Evolutionary conservation across 1,284 basidiomycete species (phyloP).

Genomic region (Stygiomarasmius scandens): DNA sequence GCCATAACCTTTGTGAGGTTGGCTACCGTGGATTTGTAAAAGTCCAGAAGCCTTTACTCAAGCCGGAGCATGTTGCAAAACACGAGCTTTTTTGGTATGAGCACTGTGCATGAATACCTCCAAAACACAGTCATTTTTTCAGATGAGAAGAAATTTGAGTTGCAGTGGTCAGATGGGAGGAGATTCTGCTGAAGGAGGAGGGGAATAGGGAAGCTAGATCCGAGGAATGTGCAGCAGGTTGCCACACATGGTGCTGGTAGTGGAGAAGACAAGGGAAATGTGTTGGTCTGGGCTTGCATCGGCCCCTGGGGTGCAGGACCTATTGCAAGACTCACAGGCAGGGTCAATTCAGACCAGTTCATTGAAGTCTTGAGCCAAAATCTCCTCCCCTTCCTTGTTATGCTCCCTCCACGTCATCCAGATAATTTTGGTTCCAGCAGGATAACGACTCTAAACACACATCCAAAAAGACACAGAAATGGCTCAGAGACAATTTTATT

Average conservation of each 20-base stretch:
- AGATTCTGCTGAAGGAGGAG: not conserved
- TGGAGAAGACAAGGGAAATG: not conserved
- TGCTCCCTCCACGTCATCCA: not conserved
- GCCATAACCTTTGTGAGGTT: not conserved
- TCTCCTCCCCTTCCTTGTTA: not conserved
- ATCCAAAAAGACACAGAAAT: not conserved
- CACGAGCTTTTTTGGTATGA: not conserved
- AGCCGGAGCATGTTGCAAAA: not conserved
- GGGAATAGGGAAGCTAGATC: not conserved
- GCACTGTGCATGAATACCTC: not conserved
- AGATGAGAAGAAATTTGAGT: conserved; percentile 3
- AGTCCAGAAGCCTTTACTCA: not conserved
- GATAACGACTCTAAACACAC: conserved; percentile 14
- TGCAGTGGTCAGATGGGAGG: not conserved
- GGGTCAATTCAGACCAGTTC: not conserved
- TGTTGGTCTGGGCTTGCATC: conserved; percentile 7
- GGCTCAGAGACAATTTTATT: conserved; percentile 22
- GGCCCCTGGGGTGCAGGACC: not conserved
- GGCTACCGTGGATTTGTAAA: not conserved
- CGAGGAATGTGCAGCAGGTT: not conserved
- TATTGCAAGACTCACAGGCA: not conserved
- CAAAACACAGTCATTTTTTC: not conserved
- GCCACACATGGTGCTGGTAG: conserved; percentile 1
- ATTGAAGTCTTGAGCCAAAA: not conserved
- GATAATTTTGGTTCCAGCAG: conserved; percentile 2